These are phyloP conservation scores for Hirschfeldia incana DNA, from an alignment of 345 rosid species.

Conservation along the genomic window DNA sequence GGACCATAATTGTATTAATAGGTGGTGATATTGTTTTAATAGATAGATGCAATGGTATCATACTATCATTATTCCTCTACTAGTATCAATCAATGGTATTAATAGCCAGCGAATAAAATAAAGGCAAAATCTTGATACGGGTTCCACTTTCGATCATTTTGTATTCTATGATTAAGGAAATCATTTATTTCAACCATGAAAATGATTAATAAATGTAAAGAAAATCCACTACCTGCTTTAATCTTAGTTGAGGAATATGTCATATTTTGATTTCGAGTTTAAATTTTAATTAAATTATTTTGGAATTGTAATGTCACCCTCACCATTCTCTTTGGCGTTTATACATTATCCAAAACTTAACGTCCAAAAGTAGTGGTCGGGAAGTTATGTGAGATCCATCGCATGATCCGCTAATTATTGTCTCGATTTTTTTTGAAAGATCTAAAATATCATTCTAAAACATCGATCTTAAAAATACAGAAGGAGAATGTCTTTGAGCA, in stretches of 20 bases:
- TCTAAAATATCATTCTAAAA: no score
- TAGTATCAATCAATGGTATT: neutral
- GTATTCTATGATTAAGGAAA: conserved; percentile 12
- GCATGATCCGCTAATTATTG: conserved; percentile 1
- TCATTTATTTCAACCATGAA: conserved; percentile 15
- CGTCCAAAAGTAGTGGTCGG: conserved; percentile 34
- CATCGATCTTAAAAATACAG: no score
- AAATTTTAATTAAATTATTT: neutral
- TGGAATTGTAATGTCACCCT: conserved; percentile 1
- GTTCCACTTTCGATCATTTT: conserved; percentile 24
- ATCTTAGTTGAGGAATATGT: conserved; percentile 19
- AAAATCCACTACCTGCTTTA: conserved; percentile 28
- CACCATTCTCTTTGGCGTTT: conserved; percentile 30
- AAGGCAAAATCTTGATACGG: conserved; percentile 26
- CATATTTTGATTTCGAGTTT: neutral
- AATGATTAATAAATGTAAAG: conserved; percentile 19
- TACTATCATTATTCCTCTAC: neutral
- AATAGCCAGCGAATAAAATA: conserved; percentile 18
- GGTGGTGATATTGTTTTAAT: no score
- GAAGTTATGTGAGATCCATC: conserved; percentile 31
- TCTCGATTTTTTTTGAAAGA: conserved; percentile 14
- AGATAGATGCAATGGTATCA: neutral
- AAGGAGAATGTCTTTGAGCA: no score
- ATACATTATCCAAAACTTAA: neutral
- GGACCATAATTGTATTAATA: no score